Conservation (phyloP, 1,139 yeast genomes). For the Candida sanyaensis region DNA sequence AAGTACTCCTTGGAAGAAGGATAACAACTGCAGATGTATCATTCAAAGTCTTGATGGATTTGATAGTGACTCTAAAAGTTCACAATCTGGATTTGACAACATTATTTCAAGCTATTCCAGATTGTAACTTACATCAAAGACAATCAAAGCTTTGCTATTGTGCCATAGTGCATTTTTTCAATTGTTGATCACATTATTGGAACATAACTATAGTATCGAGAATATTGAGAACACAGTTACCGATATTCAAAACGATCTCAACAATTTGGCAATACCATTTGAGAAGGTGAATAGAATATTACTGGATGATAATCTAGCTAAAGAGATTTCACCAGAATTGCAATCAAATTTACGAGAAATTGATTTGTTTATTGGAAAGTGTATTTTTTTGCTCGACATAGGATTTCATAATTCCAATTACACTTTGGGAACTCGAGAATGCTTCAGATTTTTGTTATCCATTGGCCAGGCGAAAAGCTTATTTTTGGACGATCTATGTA, state of each 20-base stretch:
- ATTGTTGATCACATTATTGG: slow-evolving; percentile 1
- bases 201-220: slow-evolving; percentile 4
- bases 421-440: not conserved
- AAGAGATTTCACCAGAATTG: slow-evolving; percentile 1
- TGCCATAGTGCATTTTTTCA: not conserved
- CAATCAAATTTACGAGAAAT: not conserved
- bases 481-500: not conserved
- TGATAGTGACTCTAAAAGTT: slow-evolving; percentile 5
- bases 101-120: not conserved
- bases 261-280: not conserved
- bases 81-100: slow-evolving; percentile 5
- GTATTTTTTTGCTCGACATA: not conserved
- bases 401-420: not conserved
- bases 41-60: not conserved
- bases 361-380: not conserved
- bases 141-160: not conserved
- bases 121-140: slow-evolving; percentile 1
- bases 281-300: not conserved
- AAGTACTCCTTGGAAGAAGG: slow-evolving; percentile 3
- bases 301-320: not conserved
- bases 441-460: not conserved
- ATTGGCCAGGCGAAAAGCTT: not conserved
- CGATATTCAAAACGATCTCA: not conserved
- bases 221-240: not conserved
- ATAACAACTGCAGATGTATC: not conserved